Evolutionary conservation across 306 rosid species (phyloP).

Genomic region (Citrullus amarus): DNA sequence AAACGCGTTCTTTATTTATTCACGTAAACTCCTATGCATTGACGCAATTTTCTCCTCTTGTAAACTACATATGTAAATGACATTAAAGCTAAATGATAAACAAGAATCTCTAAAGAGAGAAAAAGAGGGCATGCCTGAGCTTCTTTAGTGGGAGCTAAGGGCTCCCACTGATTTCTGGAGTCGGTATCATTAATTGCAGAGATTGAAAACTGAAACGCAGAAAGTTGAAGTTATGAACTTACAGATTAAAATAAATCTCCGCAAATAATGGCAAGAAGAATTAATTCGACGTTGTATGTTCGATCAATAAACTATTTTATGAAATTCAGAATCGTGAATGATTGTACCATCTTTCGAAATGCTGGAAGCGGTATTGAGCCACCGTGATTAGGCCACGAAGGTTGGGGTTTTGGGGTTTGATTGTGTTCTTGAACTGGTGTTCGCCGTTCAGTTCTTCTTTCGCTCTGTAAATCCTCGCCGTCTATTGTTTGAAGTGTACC

Average conservation of each 20-base stretch:
- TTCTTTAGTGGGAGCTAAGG: conserved; percentile 94
- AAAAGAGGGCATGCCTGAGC: conserved; percentile 54
- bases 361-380: not conserved
- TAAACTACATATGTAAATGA: not conserved
- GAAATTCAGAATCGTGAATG: not conserved
- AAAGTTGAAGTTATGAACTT: not conserved
- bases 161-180: conserved; percentile 73
- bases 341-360: conserved; percentile 18
- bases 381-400: not conserved
- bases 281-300: not conserved
- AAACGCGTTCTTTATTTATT: not conserved
- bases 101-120: not conserved
- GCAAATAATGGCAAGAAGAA: not conserved
- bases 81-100: not conserved
- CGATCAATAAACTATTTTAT: conserved; percentile 14
- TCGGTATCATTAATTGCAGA: conserved; percentile 91
- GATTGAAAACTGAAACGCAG: conserved; percentile 62
- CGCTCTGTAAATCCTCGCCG: not conserved
- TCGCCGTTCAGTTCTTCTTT: not conserved
- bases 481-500: not conserved
- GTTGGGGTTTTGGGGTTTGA: conserved; percentile 1
- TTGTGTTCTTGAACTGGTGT: not conserved
- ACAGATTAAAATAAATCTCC: not conserved
- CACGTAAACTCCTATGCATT: too few species aligned
- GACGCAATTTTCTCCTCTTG: not conserved